phyloP scores from a whole-genome alignment of 1,284 basidiomycete genomes.

The Mycena citricolor region DNA sequence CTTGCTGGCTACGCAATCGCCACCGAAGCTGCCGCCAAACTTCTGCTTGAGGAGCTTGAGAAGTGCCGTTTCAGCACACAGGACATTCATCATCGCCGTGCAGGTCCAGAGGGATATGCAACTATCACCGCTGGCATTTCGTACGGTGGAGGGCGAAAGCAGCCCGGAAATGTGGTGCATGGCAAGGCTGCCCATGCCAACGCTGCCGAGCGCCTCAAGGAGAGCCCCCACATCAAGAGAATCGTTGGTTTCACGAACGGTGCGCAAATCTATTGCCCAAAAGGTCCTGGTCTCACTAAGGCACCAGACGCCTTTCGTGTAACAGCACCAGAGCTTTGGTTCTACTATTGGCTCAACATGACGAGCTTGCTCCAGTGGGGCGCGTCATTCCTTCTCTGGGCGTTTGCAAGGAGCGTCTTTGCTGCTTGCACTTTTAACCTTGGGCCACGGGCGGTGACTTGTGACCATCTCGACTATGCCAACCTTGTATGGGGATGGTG shows the following conservation, averaged over 20 bases:
- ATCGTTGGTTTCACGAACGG: slow-evolving; percentile 5
- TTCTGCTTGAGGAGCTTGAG: not conserved
- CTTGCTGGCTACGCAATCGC: not conserved
- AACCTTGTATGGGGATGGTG: slow-evolving; percentile 17
- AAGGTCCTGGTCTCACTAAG: too few relatives aligned
- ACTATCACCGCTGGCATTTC: slow-evolving; percentile 2
- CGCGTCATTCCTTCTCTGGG: not conserved
- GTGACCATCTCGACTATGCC: slow-evolving; percentile 3
- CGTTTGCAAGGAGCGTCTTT: slow-evolving; percentile 9
- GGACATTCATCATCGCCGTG: slow-evolving; percentile 2
- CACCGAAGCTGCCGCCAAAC: not conserved
- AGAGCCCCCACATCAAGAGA: not conserved
- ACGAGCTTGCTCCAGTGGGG: not conserved
- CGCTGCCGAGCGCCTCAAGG: not conserved
- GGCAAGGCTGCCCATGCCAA: not conserved
- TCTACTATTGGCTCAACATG: too few relatives aligned
- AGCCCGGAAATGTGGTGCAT: slow-evolving; percentile 3
- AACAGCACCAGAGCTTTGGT: too few relatives aligned
- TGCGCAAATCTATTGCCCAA: too few relatives aligned
- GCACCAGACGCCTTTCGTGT: too few relatives aligned
- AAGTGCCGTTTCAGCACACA: not conserved
- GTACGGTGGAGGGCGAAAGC: slow-evolving; percentile 8
- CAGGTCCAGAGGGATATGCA: not conserved
- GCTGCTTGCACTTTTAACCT: slow-evolving; percentile 13
- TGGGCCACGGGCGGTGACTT: not conserved